phyloP scores from a whole-genome alignment of 1,284 basidiomycete genomes.

The Pholiota adiposa region DNA sequence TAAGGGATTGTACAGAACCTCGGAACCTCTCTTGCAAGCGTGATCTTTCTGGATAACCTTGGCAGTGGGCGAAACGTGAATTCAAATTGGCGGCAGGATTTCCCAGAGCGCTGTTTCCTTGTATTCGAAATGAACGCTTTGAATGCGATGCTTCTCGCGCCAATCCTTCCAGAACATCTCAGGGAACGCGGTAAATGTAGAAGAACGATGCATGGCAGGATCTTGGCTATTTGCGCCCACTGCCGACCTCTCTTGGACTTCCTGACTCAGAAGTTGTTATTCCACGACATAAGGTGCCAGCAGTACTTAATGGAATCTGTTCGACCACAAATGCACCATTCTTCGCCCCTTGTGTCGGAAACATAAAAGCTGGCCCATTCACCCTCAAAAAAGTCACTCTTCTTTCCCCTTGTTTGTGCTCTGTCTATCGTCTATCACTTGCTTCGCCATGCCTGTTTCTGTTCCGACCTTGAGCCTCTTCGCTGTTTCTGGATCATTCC shows the following conservation, averaged over 20 bases:
- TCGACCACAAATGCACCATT: neutral
- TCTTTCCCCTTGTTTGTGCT: neutral
- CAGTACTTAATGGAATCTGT: neutral
- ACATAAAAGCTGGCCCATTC: constrained; percentile 4
- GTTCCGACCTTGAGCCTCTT: constrained; percentile 18
- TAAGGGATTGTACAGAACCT: neutral
- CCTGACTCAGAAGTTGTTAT: constrained; percentile 14
- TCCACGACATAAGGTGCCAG: constrained; percentile 9
- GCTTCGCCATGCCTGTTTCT: constrained; percentile 5
- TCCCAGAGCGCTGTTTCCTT: neutral
- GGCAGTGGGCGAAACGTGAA: neutral
- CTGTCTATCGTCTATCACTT: neutral
- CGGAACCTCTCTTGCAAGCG: neutral
- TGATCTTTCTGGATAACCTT: neutral
- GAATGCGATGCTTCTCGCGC: constrained; percentile 14
- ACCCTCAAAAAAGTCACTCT: neutral
- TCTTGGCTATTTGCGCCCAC: constrained; percentile 3
- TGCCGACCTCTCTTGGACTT: constrained; percentile 8
- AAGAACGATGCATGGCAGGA: neutral
- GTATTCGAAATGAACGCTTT: neutral
- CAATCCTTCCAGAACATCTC: constrained; percentile 14
- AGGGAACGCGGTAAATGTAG: constrained; percentile 17
- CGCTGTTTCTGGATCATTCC: constrained; percentile 44
- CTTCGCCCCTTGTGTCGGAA: neutral
- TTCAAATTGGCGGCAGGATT: neutral